These are phyloP conservation scores for Strigomonas culicis DNA, from an alignment of 208 protist genomes.

Conservation along the genomic window DNA sequence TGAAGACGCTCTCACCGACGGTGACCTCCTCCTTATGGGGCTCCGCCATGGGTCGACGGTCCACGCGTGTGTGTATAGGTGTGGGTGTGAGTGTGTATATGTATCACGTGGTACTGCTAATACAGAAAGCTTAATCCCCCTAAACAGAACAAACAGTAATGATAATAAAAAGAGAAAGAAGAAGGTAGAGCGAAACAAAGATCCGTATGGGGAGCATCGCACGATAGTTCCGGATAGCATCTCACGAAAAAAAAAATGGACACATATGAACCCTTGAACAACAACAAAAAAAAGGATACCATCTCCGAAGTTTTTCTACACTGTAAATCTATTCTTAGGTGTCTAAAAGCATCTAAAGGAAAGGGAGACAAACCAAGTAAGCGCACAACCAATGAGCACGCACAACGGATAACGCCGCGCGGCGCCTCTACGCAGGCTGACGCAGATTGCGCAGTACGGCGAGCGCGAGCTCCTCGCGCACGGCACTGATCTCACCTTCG, in stretches of 20 bases:
- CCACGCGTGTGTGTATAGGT: not conserved
- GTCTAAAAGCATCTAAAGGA: not conserved
- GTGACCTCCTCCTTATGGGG: conserved; percentile 42
- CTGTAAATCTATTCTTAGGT: not conserved
- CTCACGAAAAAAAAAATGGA: too few species aligned
- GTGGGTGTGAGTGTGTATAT: not conserved
- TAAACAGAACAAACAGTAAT: not conserved
- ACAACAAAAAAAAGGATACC: conserved; percentile 5
- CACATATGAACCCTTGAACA: too few species aligned
- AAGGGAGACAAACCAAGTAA: not conserved
- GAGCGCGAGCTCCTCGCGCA: conserved; percentile 22
- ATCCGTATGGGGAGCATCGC: not conserved
- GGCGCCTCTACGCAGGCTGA: too few species aligned
- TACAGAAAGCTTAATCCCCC: not conserved
- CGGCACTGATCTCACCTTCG: conserved; percentile 30
- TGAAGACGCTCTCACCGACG: conserved; percentile 72
- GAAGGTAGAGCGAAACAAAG: conserved; percentile 5
- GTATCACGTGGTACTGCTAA: too few species aligned
- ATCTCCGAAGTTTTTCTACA: not conserved
- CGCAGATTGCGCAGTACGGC: not conserved
- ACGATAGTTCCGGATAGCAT: too few species aligned
- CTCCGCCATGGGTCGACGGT: conserved; percentile 21
- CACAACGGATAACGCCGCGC: too few species aligned
- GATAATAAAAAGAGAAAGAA: conserved; percentile 11
- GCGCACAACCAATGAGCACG: too few species aligned